Evolutionary conservation across 495 filamentous ascomycete genomes (phyloP).

Genomic region (Xylaria castorea): DNA sequence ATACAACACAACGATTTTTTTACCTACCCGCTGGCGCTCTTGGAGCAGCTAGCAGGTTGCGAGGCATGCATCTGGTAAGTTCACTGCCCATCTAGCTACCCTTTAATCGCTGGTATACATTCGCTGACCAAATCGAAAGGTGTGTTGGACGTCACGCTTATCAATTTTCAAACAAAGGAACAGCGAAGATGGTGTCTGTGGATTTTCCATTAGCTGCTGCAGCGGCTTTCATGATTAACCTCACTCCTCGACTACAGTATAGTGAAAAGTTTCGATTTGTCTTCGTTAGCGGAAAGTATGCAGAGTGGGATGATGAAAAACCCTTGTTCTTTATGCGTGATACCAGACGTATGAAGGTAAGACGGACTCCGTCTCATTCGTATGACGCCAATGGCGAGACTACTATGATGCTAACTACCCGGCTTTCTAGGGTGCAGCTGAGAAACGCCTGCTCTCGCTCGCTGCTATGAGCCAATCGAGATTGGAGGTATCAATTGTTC

Average conservation of each 20-base stretch:
- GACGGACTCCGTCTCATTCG: neutral
- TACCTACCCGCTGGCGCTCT: conserved; percentile 45
- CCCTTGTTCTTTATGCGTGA: conserved; percentile 50
- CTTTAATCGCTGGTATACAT: neutral
- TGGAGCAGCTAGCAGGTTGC: conserved; percentile 53
- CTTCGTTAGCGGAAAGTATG: conserved; percentile 55
- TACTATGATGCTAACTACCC: conserved; percentile 17
- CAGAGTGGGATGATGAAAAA: conserved; percentile 56
- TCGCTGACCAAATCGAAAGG: conserved; percentile 32
- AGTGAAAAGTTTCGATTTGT: conserved; percentile 57
- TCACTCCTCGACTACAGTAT: conserved; percentile 33
- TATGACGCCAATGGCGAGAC: neutral
- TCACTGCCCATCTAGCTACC: neutral
- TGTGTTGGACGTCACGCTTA: conserved; percentile 39
- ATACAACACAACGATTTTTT: conserved; percentile 56
- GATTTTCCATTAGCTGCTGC: conserved; percentile 55
- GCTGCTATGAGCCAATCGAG: conserved; percentile 38
- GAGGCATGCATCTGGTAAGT: conserved; percentile 61
- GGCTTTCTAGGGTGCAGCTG: conserved; percentile 47
- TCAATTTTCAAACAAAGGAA: conserved; percentile 41
- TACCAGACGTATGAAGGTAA: conserved; percentile 54
- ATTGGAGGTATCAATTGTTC: conserved; percentile 41
- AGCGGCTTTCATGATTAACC: conserved; percentile 43
- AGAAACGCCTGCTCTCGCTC: conserved; percentile 47
- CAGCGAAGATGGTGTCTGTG: conserved; percentile 45